Base-by-base conservation (phyloP, 192 early-diverging fungal genomes). In the Linnemannia schmuckeri region DNA sequence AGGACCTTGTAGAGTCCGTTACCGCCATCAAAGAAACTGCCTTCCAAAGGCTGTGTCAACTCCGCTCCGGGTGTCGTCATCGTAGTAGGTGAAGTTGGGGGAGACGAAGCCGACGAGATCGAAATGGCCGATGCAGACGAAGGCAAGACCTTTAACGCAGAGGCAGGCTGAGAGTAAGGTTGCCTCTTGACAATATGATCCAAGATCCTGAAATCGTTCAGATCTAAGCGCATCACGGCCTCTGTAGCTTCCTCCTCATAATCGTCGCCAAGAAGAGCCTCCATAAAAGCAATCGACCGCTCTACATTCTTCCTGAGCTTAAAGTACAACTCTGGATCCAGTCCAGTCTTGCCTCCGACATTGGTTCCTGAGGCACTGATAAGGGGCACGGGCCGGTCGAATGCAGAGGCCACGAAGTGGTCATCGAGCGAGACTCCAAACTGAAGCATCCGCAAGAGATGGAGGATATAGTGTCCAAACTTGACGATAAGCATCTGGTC, bases 201-300 rank as follows among this genome's bases (percentile, higher is more conserved):
- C 44, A 86, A 49, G 7, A 81, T 30, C 42, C 84, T 75, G 44
- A 86, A 86, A 35, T 80, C 84, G 57, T 86, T 77, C 70, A 77
- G 52, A 37, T 81, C 75, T 40, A 86, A 27, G 13, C 68, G n/a
- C 27, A 35, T 54, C 68, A 74, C n/a, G 1, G 63, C 46, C 38
- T 86, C 79, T 20, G 84, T 17, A 17, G 70, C 70, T 37, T 77
- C 75, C 17, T 86, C 84, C 7, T 78, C 79, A 13, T 86, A 81
- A 6, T 86, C 75, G 17, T 77, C 79, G 4, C 84, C 84, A 9
- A 86, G 75, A 3, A 86, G 52, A 2, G 75, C 55, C 57, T 86
- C 79, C 84, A 86, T 80, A 40, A 81, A 86, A 2, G 79, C 84
- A 42, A 86, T 81, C 9, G 84, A 80, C 54, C 79, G 49, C 46